Evolutionary conservation across 164 flowering plant genomes (phyloP), one percentile per base, ranked within the genome.

Genomic region (Stephania yunnanensis): DNA sequence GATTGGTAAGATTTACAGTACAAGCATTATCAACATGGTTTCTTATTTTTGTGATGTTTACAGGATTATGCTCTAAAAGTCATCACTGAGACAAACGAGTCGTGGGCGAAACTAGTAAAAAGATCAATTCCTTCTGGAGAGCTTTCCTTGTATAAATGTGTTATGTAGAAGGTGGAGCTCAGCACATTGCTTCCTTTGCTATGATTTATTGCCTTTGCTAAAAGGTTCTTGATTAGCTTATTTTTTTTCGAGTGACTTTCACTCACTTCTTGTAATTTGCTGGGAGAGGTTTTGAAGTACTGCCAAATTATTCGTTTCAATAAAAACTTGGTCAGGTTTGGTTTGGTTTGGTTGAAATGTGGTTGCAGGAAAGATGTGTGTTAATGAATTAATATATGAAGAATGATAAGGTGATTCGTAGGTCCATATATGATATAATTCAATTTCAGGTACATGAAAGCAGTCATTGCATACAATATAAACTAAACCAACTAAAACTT

Each of bases 81-180:
- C 76, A 93, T 93, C 74, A 78, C 84, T 7, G 97, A 91, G 83
- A 89, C 98, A 15, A 90, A 94, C 64, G 97, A 90, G 63, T 85
- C 98, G n/a, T 94, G 98, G 98, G 86, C 93, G 31, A 94, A 92
- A 77, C 91, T 94, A 44, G 85, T 94, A 20, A 94, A 90, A 85
- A 85, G 98, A 84, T 84, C 96, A 6, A 76, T 87, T 78, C 86
- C 89, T 74, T 78, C 92, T 45, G 97, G 97, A 74, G 96, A 89
- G 77, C 93, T 94, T 13, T 94, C 98, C 96, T 94, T 71, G 85
- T 87, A 75, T 94, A 86, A 81, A 82, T 69, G 17, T 50, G 50
- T 13, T 58, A 8, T 17, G 22, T 72, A 53, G 68, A 58, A 73
- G 48, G 22, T 19, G 22, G 31, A 19, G 50, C 46, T 74, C 42